Evolutionary conservation across 352 stramenopile species (phyloP).

Genomic region (Phytophthora pluvialis): DNA sequence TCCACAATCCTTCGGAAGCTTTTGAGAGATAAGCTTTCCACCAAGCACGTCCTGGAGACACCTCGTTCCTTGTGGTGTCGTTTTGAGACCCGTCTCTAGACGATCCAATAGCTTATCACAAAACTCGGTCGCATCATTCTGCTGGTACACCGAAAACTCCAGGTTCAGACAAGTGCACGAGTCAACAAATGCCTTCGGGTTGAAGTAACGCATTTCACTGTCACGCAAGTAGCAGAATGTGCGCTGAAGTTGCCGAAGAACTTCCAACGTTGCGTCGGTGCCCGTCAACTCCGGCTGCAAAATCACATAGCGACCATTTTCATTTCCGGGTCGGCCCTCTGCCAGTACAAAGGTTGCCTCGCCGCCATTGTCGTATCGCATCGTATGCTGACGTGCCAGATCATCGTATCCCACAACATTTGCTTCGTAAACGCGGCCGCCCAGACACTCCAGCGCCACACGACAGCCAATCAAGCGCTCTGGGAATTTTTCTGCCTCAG

Average conservation of each 20-base stretch:
- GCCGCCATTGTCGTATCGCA: slow-evolving; percentile 91
- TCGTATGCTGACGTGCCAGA: slow-evolving; percentile 69
- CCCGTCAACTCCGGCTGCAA: slow-evolving; percentile 79
- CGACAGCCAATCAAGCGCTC: slow-evolving; percentile 74
- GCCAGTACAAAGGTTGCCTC: slow-evolving; percentile 89
- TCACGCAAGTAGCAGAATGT: slow-evolving; percentile 91
- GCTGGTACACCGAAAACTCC: slow-evolving; percentile 97
- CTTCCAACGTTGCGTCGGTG: slow-evolving; percentile 85
- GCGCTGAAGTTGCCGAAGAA: slow-evolving; percentile 88
- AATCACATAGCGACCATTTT: slow-evolving; percentile 95
- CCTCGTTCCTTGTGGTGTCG: slow-evolving; percentile 77
- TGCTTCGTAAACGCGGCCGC: slow-evolving; percentile 93
- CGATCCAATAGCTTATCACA: slow-evolving; percentile 98
- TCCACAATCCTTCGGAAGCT: slow-evolving; percentile 89
- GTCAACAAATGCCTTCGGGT: slow-evolving; percentile 90
- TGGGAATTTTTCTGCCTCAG: slow-evolving; percentile 88
- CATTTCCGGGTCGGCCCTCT: slow-evolving; percentile 94
- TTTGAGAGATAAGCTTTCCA: slow-evolving; percentile 89
- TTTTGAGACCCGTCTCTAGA: slow-evolving; percentile 96
- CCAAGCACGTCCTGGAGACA: slow-evolving; percentile 81
- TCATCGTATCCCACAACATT: slow-evolving; percentile 91
- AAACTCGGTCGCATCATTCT: slow-evolving; percentile 99
- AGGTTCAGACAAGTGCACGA: slow-evolving; percentile 90
- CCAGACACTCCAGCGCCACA: slow-evolving; percentile 94
- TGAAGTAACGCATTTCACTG: slow-evolving; percentile 88